Evolutionary conservation across 306 rosid genomes (phyloP).

Genomic region (Rosa rugosa): DNA sequence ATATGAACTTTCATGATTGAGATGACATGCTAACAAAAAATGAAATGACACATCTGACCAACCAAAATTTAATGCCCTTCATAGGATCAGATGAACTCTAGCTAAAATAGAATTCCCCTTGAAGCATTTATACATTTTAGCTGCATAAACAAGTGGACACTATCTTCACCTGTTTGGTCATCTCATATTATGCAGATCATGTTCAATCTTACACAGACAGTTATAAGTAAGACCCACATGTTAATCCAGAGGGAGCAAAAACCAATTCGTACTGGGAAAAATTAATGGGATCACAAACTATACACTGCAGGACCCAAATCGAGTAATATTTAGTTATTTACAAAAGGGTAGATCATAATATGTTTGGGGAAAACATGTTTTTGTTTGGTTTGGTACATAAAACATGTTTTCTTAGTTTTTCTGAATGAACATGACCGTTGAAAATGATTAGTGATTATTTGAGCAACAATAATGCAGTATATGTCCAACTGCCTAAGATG

Average conservation of each 20-base stretch:
- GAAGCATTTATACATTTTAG: not conserved
- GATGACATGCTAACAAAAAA: conserved; percentile 9
- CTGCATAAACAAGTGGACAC: not conserved
- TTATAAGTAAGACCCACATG: conserved; percentile 5
- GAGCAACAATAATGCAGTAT: conserved; percentile 19
- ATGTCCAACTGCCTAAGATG: conserved; percentile 22
- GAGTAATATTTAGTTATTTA: not conserved
- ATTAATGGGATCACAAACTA: not conserved
- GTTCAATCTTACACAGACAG: not conserved
- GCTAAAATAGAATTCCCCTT: not conserved
- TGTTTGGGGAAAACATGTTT: not conserved
- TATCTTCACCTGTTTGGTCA: not conserved
- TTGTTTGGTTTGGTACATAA: not conserved
- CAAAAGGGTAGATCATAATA: not conserved
- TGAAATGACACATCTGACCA: not conserved
- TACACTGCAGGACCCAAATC: not conserved
- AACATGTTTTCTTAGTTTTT: conserved; percentile 1
- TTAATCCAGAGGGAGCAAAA: not conserved
- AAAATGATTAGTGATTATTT: conserved; percentile 26
- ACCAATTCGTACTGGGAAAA: not conserved
- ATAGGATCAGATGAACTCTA: not conserved
- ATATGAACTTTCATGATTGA: conserved; percentile 1
- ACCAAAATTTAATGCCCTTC: conserved; percentile 7
- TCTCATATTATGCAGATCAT: not conserved
- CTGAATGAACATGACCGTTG: conserved; percentile 17